A percentile compares a stretch with the other conserved stretches of the same genome.
Evolutionary conservation across 2,329 filamentous ascomycete species (phyloP).

Genomic region (Calycina marina): DNA sequence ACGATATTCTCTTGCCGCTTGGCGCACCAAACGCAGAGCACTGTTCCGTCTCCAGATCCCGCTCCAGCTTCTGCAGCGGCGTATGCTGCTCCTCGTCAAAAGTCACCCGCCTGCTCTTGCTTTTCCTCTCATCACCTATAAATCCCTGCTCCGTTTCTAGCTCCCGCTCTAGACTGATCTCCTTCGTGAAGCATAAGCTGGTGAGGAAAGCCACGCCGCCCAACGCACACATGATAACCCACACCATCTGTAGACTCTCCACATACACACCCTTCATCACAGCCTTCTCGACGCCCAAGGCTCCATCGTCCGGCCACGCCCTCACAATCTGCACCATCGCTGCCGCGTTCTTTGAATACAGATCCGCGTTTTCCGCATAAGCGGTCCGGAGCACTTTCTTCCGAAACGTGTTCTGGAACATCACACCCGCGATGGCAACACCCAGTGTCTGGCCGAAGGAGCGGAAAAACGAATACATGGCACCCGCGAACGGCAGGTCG

Average conservation of each 20-base stretch:
- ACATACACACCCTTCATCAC: slow-evolving; percentile 9
- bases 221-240: slow-evolving; percentile 15
- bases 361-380: slow-evolving; percentile 6
- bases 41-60: too few relatives aligned
- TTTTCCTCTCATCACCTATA: slow-evolving; percentile 1
- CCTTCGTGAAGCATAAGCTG: slow-evolving; percentile 31
- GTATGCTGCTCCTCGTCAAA: slow-evolving; percentile 1
- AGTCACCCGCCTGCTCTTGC: not conserved
- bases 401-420: slow-evolving; percentile 47
- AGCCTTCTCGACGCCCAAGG: slow-evolving; percentile 5
- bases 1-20: too few relatives aligned
- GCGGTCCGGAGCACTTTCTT: slow-evolving; percentile 10
- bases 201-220: slow-evolving; percentile 9
- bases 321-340: slow-evolving; percentile 13
- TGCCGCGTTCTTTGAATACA: slow-evolving; percentile 11
- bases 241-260: slow-evolving; percentile 14
- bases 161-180: slow-evolving; percentile 12
- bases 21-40: too few relatives aligned
- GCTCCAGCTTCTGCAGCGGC: too few relatives aligned
- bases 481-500: slow-evolving; percentile 43
- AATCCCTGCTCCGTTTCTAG: slow-evolving; percentile 12
- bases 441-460: slow-evolving; percentile 33
- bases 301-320: slow-evolving; percentile 5
- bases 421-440: slow-evolving; percentile 39
- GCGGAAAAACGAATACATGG: slow-evolving; percentile 53